Evolutionary conservation across 2,329 filamentous ascomycete genomes (phyloP), one percentile per base, ranked within the genome.

Genomic region (Ascochyta fabae): DNA sequence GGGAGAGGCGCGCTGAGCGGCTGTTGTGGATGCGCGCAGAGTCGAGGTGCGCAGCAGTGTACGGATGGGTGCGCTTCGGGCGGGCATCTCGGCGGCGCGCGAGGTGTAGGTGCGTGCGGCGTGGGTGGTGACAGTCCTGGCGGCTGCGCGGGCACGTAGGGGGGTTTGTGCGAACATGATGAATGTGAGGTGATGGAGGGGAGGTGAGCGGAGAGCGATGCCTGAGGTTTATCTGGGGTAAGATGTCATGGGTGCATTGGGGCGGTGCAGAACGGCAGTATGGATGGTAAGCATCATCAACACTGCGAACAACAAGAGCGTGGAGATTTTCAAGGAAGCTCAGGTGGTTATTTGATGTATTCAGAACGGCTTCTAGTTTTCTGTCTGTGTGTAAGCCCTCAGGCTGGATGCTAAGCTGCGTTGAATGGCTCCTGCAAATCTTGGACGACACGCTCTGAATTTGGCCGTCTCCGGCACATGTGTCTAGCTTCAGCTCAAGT

Each of bases 11-110:
- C 60, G 64, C 43, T 64, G 65, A 19, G 59, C 58, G 48, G 64
- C 53, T 53, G 65, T 68, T 41, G 63, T 59, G 43, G 63, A 59
- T 48, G 68, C 60, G 51, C 64, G 68, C 26, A 67, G 66, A 7
- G 63, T 64, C 40, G 66, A 65, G 59, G 59, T 64, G 56, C 68
- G 70, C 53, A 74, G 62, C 42, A 74, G 60, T 12, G 63, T 60
- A 53, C 67, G 69, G 52, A 72, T 66, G 53, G 66, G 58, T 23
- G 58, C 56, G 35, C 62, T 56, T 48, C 64, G 62, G 8, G 63
- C 46, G 15, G 68, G 53, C 68, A 73, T 71, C 40, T 64, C 67
- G 42, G 60, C 59, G 9, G 53, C 47, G 27, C 53, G 54, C 29
- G 61, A 58, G 34, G 56, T 53, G 46, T 67, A 64, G 55, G 43